These are phyloP conservation scores for Ascochyta rabiei DNA, from an alignment of 2,329 filamentous ascomycete genomes.

Conservation along the genomic window DNA sequence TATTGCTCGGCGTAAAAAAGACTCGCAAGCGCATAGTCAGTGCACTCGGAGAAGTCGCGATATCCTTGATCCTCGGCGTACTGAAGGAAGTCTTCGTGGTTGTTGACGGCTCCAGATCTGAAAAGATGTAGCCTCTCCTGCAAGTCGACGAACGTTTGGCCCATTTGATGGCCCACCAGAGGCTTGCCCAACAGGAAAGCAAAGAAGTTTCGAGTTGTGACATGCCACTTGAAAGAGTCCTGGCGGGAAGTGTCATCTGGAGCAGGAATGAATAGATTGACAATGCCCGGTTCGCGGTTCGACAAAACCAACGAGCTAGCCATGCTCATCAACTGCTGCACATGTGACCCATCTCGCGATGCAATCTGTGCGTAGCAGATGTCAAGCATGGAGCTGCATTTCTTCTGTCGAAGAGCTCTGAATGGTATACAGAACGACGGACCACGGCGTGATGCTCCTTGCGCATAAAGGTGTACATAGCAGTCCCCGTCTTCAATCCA, in stretches of 20 bases:
- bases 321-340: slow-evolving; percentile 17
- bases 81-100: slow-evolving; percentile 64
- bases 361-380: slow-evolving; percentile 46
- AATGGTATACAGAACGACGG: slow-evolving; percentile 72
- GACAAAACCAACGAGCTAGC: slow-evolving; percentile 49
- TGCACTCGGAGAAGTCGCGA: slow-evolving; percentile 67
- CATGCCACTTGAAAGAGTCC: slow-evolving; percentile 66
- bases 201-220: slow-evolving; percentile 76
- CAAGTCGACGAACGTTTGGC: slow-evolving; percentile 67
- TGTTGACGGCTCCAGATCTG: slow-evolving; percentile 60
- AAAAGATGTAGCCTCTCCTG: slow-evolving; percentile 69
- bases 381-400: slow-evolving; percentile 67
- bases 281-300: slow-evolving; percentile 38
- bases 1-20: slow-evolving; percentile 72
- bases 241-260: slow-evolving; percentile 60
- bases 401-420: slow-evolving; percentile 60
- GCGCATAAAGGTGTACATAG: slow-evolving; percentile 70
- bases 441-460: slow-evolving; percentile 67
- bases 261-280: slow-evolving; percentile 73
- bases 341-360: slow-evolving; percentile 18
- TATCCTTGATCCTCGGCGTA: slow-evolving; percentile 76
- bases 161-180: slow-evolving; percentile 71
- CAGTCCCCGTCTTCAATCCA: slow-evolving; percentile 73
- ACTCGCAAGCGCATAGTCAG: slow-evolving; percentile 71
- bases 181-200: slow-evolving; percentile 71